phyloP scores from a whole-genome alignment of 192 early-diverging fungal genomes.

The Backusella parvicylindrica region DNA sequence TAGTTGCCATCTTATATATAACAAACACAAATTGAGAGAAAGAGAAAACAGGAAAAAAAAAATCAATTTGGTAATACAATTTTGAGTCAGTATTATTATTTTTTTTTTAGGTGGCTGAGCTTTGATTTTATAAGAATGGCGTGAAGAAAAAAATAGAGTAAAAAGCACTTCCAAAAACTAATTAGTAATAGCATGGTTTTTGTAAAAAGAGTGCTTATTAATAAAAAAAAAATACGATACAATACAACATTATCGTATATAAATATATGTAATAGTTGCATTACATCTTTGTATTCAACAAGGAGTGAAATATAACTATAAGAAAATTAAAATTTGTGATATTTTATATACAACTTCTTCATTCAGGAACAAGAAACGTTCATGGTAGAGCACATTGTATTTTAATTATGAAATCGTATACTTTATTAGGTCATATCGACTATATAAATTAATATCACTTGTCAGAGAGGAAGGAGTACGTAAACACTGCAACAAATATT shows the following conservation, averaged over 20 bases:
- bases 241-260: background rate
- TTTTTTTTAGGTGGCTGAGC: slow-evolving; percentile 3
- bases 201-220: background rate
- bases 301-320: background rate
- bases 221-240: background rate
- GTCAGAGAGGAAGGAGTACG: too few species aligned
- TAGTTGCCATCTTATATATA: slow-evolving; percentile 15
- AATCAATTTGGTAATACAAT: background rate
- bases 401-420: background rate
- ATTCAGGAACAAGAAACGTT: background rate
- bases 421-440: background rate
- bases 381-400: background rate
- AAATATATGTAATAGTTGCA: background rate
- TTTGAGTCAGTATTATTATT: slow-evolving; percentile 6
- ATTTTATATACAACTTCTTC: background rate
- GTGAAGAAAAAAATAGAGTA: background rate
- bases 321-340: background rate
- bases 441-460: background rate
- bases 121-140: background rate
- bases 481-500: too few species aligned
- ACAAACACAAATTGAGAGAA: background rate
- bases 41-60: background rate
- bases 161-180: background rate
- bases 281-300: background rate
- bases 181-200: background rate